Evolutionary conservation across 2,329 filamentous ascomycete species (phyloP).

Genomic region (Aspergillus uvarum): DNA sequence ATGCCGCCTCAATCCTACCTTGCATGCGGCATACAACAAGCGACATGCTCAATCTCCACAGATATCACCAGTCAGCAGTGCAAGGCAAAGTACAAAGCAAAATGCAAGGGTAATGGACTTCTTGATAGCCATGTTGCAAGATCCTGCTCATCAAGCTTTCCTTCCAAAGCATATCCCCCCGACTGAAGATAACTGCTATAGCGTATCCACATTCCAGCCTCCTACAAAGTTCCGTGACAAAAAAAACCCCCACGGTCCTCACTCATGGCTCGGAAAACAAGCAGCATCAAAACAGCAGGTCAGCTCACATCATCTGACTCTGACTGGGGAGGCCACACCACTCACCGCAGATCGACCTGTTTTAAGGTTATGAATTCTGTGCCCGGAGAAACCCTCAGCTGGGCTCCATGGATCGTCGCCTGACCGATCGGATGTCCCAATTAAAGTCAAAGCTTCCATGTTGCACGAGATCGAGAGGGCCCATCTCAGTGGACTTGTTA

Average conservation of each 20-base stretch:
- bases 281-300: background rate
- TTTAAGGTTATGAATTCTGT: no score
- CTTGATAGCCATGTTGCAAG: background rate
- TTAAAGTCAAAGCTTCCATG: background rate
- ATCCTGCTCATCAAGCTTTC: background rate
- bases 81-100: no score
- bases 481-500: background rate
- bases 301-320: constrained; percentile 1
- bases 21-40: no score
- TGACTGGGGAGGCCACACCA: no score
- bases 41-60: no score
- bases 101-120: background rate
- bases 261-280: background rate
- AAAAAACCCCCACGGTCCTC: background rate
- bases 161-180: background rate
- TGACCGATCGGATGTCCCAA: background rate
- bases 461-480: background rate
- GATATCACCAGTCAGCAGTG: no score
- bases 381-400: background rate
- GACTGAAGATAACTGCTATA: no score
- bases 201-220: no score
- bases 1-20: no score
- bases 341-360: no score
- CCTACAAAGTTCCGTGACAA: no score
- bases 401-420: constrained; percentile 1